A percentile compares a stretch with the other conserved stretches of the same genome.
Conservation (phyloP, 768 basidiomycete species). For the Termitomyces bulborhizus region DNA sequence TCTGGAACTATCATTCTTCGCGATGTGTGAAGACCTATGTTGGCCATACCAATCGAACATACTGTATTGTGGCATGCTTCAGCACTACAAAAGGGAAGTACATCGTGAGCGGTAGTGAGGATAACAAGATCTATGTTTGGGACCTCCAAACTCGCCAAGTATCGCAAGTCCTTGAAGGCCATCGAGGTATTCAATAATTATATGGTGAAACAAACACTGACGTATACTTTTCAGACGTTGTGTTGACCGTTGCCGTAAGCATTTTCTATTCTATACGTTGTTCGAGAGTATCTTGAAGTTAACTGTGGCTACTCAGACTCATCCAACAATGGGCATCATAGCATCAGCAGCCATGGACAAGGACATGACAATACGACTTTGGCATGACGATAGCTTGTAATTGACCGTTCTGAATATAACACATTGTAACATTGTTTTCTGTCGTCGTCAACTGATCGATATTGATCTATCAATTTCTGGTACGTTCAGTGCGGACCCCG, state of each 20-base stretch:
- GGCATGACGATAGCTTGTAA: conserved; percentile 47
- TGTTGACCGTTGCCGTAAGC: conserved; percentile 70
- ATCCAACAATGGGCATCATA: conserved; percentile 68
- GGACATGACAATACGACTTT: conserved; percentile 78
- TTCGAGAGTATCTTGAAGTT: neutral
- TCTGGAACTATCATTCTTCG: conserved; percentile 92
- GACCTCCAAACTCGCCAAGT: conserved; percentile 79
- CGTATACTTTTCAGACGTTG: conserved; percentile 37
- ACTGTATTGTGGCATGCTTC: conserved; percentile 70
- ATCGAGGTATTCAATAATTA: conserved; percentile 51
- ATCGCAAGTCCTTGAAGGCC: conserved; percentile 70
- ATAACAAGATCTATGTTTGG: conserved; percentile 85
- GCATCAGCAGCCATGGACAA: conserved; percentile 91
- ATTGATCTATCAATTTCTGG: conserved; percentile 42
- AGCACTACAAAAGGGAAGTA: conserved; percentile 53
- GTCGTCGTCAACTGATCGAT: neutral
- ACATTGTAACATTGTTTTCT: neutral
- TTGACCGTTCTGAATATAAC: neutral
- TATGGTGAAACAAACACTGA: neutral
- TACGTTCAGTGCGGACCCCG: conserved; percentile 3
- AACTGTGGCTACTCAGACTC: conserved; percentile 43
- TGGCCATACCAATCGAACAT: conserved; percentile 83
- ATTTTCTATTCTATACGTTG: conserved; percentile 15
- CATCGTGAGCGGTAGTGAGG: conserved; percentile 87
- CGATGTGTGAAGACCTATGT: conserved; percentile 90